Conservation (phyloP, 148 eudicot species). For the Camellia sinensis region DNA sequence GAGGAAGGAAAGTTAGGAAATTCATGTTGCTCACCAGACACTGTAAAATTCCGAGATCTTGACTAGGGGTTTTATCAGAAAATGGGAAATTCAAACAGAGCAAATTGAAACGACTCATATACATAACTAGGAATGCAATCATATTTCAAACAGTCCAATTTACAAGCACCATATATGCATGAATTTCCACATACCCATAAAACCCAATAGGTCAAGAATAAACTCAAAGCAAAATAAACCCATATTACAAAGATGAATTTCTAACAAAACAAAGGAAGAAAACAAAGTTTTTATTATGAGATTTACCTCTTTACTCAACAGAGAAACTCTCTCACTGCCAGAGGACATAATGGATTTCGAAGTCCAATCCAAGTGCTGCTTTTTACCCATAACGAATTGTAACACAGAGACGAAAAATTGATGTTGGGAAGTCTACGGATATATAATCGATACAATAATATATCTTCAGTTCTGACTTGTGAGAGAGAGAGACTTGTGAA, state of each 20-base stretch:
- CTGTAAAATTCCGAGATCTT: not conserved
- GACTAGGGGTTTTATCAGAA: not conserved
- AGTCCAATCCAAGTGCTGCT: constrained; percentile 9
- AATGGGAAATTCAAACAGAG: not conserved
- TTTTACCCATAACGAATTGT: constrained; percentile 15
- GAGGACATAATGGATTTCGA: constrained; percentile 19
- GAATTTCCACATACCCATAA: not conserved
- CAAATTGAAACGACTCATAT: not conserved
- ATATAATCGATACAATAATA: no score
- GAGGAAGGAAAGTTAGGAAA: not conserved
- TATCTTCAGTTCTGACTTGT: no score
- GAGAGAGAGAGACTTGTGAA: no score
- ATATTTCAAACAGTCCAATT: not conserved
- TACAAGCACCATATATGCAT: not conserved
- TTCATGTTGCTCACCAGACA: no score
- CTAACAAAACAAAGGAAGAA: not conserved
- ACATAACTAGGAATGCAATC: not conserved
- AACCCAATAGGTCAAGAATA: not conserved
- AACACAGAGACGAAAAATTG: not conserved
- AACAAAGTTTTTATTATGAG: not conserved
- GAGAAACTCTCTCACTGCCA: constrained; percentile 22
- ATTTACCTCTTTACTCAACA: constrained; percentile 18
- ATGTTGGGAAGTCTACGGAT: not conserved
- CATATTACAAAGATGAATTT: not conserved
- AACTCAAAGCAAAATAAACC: not conserved